These are phyloP conservation scores for Saxophila tyrrhenica DNA, from an alignment of 495 filamentous ascomycete species.

Conservation along the genomic window DNA sequence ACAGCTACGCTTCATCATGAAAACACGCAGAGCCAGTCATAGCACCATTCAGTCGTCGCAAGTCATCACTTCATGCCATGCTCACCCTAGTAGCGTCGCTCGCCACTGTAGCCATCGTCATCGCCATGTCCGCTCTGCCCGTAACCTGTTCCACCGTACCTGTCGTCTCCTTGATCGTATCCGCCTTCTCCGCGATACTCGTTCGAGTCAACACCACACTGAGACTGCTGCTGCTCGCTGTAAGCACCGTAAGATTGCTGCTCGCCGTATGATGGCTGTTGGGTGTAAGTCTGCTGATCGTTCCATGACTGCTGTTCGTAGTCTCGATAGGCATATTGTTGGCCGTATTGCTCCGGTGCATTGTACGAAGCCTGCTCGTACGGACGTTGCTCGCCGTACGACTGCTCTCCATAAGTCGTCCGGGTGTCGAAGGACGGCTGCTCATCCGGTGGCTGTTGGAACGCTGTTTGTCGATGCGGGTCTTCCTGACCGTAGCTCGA, in stretches of 20 bases:
- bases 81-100: not conserved
- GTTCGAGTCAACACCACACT: not conserved
- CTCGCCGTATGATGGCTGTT: not conserved
- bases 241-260: conserved; percentile 3
- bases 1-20: too few relatives aligned
- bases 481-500: not conserved
- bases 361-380: not conserved
- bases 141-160: not conserved
- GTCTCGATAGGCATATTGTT: not conserved
- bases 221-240: not conserved
- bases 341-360: not conserved
- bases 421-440: not conserved
- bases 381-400: not conserved
- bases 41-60: not conserved
- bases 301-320: not conserved
- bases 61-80: not conserved
- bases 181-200: not conserved
- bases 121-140: not conserved
- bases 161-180: not conserved
- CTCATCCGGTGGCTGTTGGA: not conserved
- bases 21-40: too few relatives aligned
- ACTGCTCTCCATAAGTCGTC: not conserved
- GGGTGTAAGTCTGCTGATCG: not conserved
- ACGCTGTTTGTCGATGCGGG: not conserved
- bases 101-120: not conserved